Percentiles rank a stretch among this genome's conserved stretches.
These are phyloP conservation scores for Ustilago shanxiensis DNA, from an alignment of 1,284 basidiomycete species.

Conservation along the genomic window DNA sequence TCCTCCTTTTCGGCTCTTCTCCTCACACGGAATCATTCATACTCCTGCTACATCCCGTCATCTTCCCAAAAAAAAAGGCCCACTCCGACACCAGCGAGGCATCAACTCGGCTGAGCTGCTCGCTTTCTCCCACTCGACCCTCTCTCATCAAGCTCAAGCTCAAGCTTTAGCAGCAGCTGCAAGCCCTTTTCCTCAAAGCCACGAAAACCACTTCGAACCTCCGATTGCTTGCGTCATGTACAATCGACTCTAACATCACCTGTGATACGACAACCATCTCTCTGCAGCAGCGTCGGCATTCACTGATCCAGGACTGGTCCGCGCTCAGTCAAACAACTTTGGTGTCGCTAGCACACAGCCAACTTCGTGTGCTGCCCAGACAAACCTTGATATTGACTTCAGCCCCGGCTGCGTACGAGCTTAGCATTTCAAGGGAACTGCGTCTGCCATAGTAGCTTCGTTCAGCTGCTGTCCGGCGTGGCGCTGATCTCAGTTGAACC, in stretches of 20 bases:
- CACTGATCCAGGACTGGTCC: neutral
- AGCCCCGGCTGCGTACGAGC: neutral
- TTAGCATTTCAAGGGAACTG: neutral
- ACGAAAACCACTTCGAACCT: neutral
- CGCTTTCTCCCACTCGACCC: neutral
- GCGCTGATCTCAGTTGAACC: neutral
- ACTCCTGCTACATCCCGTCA: neutral
- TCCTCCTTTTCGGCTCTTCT: neutral
- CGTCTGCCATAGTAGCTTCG: neutral
- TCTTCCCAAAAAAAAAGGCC: neutral
- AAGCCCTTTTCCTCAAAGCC: neutral
- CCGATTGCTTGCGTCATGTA: neutral
- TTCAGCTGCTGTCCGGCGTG: neutral
- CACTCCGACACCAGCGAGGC: neutral
- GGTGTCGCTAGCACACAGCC: neutral
- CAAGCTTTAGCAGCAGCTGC: conserved; percentile 1
- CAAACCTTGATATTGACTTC: neutral
- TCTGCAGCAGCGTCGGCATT: neutral
- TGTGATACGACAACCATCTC: neutral
- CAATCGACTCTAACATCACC: neutral
- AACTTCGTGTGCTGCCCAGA: neutral
- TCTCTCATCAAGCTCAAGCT: neutral
- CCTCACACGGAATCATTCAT: neutral
- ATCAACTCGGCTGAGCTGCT: neutral
- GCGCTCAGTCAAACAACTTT: neutral